phyloP scores from a whole-genome alignment of 169 alveolate genomes.

The Plasmodium cynomolgi region DNA sequence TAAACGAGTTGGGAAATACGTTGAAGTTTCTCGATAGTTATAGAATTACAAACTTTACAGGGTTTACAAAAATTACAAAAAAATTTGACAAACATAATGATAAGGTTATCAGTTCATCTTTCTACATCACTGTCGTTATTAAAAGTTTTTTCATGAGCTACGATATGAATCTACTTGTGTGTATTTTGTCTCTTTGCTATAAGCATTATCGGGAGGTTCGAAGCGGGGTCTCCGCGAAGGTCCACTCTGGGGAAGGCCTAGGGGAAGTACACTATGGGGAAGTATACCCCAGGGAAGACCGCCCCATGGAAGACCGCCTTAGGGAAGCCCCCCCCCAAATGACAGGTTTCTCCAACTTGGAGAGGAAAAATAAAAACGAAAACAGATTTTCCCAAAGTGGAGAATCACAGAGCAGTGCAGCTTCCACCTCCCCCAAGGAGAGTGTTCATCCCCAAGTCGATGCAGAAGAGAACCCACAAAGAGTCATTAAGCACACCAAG shows the following conservation, averaged over 20 bases:
- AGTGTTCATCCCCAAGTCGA: background rate
- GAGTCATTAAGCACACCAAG: background rate
- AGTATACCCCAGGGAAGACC: too few relatives aligned
- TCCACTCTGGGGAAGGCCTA: background rate
- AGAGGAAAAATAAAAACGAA: background rate
- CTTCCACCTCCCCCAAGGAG: background rate
- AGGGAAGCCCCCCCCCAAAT: background rate
- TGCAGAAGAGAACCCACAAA: background rate
- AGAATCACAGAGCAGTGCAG: background rate
- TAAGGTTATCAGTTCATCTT: conserved; percentile 78
- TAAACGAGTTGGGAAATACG: conserved; percentile 73
- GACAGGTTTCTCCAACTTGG: background rate
- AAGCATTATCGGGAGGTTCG: background rate
- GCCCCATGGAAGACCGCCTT: background rate
- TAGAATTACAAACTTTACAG: conserved; percentile 80
- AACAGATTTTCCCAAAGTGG: background rate
- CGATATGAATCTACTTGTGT: conserved; percentile 68
- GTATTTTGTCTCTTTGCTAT: conserved; percentile 47
- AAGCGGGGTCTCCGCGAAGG: background rate
- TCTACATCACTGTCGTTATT: conserved; percentile 79
- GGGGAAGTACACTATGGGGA: too few relatives aligned
- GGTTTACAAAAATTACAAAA: conserved; percentile 85
- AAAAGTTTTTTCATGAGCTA: conserved; percentile 75
- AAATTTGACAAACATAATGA: conserved; percentile 83
- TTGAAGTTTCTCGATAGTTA: conserved; percentile 79